Evolutionary conservation across 2,329 filamentous ascomycete species (phyloP).

Genomic region (Diaporthe sp.): DNA sequence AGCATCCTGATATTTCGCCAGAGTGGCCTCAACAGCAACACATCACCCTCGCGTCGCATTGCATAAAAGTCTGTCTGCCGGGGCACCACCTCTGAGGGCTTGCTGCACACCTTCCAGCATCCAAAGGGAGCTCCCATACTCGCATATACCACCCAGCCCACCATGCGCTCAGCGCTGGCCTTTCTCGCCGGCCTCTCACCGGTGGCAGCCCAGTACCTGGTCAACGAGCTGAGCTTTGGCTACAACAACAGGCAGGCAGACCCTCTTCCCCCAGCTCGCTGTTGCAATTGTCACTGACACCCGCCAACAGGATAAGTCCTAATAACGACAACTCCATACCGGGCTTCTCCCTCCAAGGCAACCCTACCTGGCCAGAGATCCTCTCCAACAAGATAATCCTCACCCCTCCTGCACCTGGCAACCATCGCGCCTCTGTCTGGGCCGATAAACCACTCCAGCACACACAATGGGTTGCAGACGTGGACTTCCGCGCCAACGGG

Average conservation of each 20-base stretch:
- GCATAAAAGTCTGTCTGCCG: constrained; percentile 18
- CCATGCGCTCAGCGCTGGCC: constrained; percentile 58
- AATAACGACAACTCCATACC: constrained; percentile 67
- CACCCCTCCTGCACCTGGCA: constrained; percentile 89
- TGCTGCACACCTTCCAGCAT: constrained; percentile 24
- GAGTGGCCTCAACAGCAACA: constrained; percentile 40
- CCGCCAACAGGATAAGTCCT: constrained; percentile 72
- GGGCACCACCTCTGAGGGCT: constrained; percentile 11
- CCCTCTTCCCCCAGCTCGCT: constrained; percentile 20
- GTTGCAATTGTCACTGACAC: constrained; percentile 9
- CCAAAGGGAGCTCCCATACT: constrained; percentile 29
- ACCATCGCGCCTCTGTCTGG: constrained; percentile 88
- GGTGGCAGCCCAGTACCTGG: constrained; percentile 74
- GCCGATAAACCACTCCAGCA: constrained; percentile 73
- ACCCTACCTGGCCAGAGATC: constrained; percentile 69
- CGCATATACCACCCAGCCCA: constrained; percentile 43
- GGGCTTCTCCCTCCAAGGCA: constrained; percentile 68
- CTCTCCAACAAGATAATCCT: constrained; percentile 94
- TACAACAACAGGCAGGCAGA: constrained; percentile 70
- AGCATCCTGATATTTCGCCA: constrained; percentile 42
- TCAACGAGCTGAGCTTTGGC: constrained; percentile 85
- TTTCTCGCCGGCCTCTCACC: constrained; percentile 63
- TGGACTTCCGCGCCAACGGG: constrained; percentile 90
- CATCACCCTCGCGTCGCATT: constrained; percentile 23
- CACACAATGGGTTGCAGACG: constrained; percentile 83